phyloP scores from a whole-genome alignment of 306 rosid genomes.

The Carpinus viminea region DNA sequence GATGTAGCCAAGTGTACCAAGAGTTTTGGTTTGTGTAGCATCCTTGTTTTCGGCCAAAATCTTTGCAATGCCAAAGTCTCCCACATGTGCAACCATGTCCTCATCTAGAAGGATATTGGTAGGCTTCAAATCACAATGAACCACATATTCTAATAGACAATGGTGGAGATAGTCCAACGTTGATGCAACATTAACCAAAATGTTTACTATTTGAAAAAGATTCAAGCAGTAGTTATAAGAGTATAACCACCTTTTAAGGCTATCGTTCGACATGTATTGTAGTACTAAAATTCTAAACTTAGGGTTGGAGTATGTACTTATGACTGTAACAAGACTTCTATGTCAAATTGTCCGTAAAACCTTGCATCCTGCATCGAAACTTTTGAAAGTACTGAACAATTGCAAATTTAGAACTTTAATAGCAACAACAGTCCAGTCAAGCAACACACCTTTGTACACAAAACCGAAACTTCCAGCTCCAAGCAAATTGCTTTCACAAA shows the following conservation, averaged over 20 bases:
- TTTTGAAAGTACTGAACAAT: background rate
- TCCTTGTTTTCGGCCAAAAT: background rate
- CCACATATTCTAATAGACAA: background rate
- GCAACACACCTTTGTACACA: background rate
- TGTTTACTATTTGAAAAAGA: background rate
- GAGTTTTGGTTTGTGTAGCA: background rate
- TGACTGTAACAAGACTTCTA: background rate
- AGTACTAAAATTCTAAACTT: background rate
- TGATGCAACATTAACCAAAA: background rate
- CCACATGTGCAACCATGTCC: background rate
- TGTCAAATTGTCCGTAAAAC: background rate
- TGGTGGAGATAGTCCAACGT: background rate
- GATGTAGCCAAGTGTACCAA: background rate
- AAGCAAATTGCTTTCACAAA: background rate
- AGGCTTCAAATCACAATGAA: background rate
- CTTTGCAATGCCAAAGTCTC: slow-evolving; percentile 3
- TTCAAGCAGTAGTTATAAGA: background rate
- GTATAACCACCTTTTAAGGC: background rate
- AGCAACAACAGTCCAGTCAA: background rate
- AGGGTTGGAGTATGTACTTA: background rate
- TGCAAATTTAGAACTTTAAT: background rate
- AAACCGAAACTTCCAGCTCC: background rate
- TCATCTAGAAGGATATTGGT: background rate
- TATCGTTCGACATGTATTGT: background rate
- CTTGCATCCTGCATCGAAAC: background rate